Evolutionary conservation across 352 stramenopile species (phyloP).

Genomic region (Phytophthora cactorum): DNA sequence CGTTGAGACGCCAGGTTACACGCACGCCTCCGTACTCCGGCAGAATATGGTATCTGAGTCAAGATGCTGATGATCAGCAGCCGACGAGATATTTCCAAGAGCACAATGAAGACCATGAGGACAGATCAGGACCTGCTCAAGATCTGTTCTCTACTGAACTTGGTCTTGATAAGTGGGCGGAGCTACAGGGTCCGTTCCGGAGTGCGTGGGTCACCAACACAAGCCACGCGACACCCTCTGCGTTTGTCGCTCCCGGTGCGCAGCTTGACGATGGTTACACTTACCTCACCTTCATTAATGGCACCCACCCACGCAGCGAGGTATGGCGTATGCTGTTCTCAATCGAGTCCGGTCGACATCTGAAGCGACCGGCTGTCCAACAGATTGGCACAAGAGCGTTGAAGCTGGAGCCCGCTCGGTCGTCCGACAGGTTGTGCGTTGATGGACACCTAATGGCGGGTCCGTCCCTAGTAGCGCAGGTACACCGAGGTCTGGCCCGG

Average conservation of each 20-base stretch:
- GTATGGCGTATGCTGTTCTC: slow-evolving; percentile 48
- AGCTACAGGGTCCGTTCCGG: slow-evolving; percentile 52
- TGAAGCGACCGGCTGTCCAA: slow-evolving; percentile 36
- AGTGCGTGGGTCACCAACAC: slow-evolving; percentile 72
- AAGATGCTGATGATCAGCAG: slow-evolving; percentile 19
- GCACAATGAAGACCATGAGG: slow-evolving; percentile 11
- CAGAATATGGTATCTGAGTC: slow-evolving; percentile 38
- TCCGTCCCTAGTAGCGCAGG: slow-evolving; percentile 50
- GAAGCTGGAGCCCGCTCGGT: slow-evolving; percentile 46
- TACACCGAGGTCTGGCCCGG: slow-evolving; percentile 60
- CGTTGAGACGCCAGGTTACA: slow-evolving; percentile 45
- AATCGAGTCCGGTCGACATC: slow-evolving; percentile 54
- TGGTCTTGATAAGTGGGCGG: slow-evolving; percentile 46
- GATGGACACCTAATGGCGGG: slow-evolving; percentile 60
- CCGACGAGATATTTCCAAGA: slow-evolving; percentile 40
- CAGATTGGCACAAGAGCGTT: slow-evolving; percentile 62
- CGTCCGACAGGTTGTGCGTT: slow-evolving; percentile 54
- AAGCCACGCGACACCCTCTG: slow-evolving; percentile 52
- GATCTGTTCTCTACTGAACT: slow-evolving; percentile 27
- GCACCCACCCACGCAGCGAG: slow-evolving; percentile 38
- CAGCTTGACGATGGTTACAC: slow-evolving; percentile 68
- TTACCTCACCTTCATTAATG: slow-evolving; percentile 60
- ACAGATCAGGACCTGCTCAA: slow-evolving; percentile 8
- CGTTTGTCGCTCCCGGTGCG: slow-evolving; percentile 49
- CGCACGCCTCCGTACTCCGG: slow-evolving; percentile 37